Percentiles rank a stretch among this genome's conserved stretches.
These are phyloP conservation scores for Teratosphaeria zuluensis DNA, from an alignment of 2,329 filamentous ascomycete species.

Conservation along the genomic window DNA sequence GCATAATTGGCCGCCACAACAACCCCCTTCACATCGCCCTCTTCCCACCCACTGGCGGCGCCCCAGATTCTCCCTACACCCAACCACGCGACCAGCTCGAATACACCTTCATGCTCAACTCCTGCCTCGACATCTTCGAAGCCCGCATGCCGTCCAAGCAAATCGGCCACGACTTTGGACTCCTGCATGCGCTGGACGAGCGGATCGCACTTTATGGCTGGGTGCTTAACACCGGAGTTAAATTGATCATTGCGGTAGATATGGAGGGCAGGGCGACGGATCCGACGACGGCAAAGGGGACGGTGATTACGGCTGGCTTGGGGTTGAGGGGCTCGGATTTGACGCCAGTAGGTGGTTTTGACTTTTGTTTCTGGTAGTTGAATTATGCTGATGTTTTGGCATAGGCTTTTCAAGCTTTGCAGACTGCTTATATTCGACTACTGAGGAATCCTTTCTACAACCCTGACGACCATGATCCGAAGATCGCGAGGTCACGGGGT, in stretches of 20 bases:
- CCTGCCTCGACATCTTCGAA: constrained; percentile 88
- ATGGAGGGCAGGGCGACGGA: constrained; percentile 54
- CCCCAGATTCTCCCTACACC: constrained; percentile 2
- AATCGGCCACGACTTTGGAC: constrained; percentile 74
- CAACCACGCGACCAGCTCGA: constrained; percentile 70
- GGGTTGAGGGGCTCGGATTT: constrained; percentile 79
- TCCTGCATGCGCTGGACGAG: constrained; percentile 90
- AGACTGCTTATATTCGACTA: constrained; percentile 80
- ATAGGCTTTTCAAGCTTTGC: constrained; percentile 78
- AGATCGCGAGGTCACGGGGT: constrained; percentile 35
- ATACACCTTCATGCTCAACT: constrained; percentile 83
- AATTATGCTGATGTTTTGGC: constrained; percentile 5
- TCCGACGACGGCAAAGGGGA: constrained; percentile 36
- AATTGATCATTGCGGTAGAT: constrained; percentile 83
- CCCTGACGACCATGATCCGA: constrained; percentile 71
- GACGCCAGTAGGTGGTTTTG: constrained; percentile 66
- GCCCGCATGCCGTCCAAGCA: constrained; percentile 65
- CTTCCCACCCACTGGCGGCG: constrained; percentile 54
- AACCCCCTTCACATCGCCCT: constrained; percentile 90
- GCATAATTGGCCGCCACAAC: constrained; percentile 91
- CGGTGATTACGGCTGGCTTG: constrained; percentile 36
- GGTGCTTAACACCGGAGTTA: constrained; percentile 90
- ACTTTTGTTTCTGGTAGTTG: too few relatives aligned
- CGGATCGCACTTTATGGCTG: constrained; percentile 88
- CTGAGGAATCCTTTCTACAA: constrained; percentile 92